Evolutionary conservation across 2,329 filamentous ascomycete species (phyloP).

Genomic region (Corniculantispora saksenae): DNA sequence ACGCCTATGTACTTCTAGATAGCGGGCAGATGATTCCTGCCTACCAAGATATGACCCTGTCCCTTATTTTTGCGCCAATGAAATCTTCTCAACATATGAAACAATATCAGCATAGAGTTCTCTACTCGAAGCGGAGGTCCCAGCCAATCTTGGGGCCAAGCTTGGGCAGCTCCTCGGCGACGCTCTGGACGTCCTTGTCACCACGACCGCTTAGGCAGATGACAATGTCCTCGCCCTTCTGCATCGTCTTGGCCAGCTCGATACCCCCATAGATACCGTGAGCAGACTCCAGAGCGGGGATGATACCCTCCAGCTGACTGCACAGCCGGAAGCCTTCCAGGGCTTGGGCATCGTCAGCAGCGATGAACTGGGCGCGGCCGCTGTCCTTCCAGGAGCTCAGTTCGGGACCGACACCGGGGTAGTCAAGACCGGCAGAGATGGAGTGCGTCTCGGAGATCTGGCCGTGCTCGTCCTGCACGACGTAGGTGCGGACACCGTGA

Average conservation of each 20-base stretch:
- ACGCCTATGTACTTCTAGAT: slow-evolving; percentile 3
- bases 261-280: slow-evolving; percentile 90
- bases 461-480: slow-evolving; percentile 88
- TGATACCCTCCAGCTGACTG: slow-evolving; percentile 90
- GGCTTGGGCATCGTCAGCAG: slow-evolving; percentile 88
- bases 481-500: slow-evolving; percentile 93
- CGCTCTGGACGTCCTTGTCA: slow-evolving; percentile 98
- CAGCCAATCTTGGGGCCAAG: slow-evolving; percentile 85
- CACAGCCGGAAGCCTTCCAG: slow-evolving; percentile 84
- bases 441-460: slow-evolving; percentile 96
- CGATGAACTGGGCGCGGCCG: slow-evolving; percentile 81
- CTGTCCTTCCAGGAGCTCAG: slow-evolving; percentile 91
- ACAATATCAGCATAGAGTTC: background rate
- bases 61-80: background rate
- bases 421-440: slow-evolving; percentile 93
- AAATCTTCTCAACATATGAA: background rate
- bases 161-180: slow-evolving; percentile 88
- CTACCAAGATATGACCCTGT: background rate
- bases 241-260: slow-evolving; percentile 89
- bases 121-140: slow-evolving; percentile 61
- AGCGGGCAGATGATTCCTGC: background rate
- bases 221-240: slow-evolving; percentile 83
- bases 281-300: slow-evolving; percentile 89
- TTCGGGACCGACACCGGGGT: slow-evolving; percentile 94
- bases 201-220: slow-evolving; percentile 91